phyloP scores from a whole-genome alignment of 176 grass and related monocot species.

The Musa itinerans region DNA sequence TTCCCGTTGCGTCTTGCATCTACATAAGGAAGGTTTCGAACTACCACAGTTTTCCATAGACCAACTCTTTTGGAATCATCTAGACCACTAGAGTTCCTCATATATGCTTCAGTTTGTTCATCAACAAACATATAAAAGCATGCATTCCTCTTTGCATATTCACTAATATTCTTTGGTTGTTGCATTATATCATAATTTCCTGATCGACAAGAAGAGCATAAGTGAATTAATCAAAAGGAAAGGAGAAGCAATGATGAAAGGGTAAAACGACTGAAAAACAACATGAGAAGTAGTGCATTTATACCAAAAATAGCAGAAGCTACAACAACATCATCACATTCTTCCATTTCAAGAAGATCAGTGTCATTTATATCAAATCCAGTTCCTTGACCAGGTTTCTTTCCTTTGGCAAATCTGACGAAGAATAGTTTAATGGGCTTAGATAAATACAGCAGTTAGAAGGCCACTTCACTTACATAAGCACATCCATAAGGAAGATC shows the following conservation, averaged over 20 bases:
- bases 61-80: constrained; percentile 8
- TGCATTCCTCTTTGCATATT: constrained; percentile 27
- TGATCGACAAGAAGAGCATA: neutral
- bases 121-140: constrained; percentile 32
- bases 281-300: neutral
- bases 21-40: constrained; percentile 21
- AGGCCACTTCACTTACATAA: neutral
- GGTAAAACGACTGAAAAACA: neutral
- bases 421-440: neutral
- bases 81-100: constrained; percentile 19
- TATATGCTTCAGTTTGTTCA: constrained; percentile 24
- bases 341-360: constrained; percentile 21
- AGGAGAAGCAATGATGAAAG: neutral
- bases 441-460: neutral
- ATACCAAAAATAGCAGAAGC: constrained; percentile 30
- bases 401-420: constrained; percentile 24
- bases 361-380: constrained; percentile 20
- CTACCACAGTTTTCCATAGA: constrained; percentile 20
- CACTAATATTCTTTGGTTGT: constrained; percentile 28
- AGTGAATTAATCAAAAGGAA: neutral
- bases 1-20: constrained; percentile 27
- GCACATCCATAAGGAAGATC: neutral
- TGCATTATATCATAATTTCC: constrained; percentile 33
- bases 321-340: constrained; percentile 19
- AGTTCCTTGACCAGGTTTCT: constrained; percentile 26